Conservation (phyloP, 192 early-diverging fungal species). For the Pilobolus umbonatus region DNA sequence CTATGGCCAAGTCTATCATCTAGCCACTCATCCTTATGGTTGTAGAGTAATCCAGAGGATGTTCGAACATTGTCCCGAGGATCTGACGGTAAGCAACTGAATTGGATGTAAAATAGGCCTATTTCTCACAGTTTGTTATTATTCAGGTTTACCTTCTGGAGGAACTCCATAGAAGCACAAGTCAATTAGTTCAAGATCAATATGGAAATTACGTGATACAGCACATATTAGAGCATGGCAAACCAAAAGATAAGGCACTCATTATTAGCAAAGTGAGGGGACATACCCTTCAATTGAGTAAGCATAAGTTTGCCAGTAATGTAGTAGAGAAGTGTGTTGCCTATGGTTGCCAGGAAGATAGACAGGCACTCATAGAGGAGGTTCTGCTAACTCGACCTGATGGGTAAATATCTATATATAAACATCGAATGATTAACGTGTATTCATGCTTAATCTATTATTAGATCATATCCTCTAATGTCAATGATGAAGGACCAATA, state of each 20-base stretch:
- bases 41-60: conserved; percentile 99
- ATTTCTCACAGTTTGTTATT: neutral
- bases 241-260: conserved; percentile 78
- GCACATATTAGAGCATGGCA: conserved; percentile 94
- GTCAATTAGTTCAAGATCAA: conserved; percentile 93
- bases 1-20: conserved; percentile 90
- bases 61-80: conserved; percentile 98
- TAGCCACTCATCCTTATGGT: conserved; percentile 98
- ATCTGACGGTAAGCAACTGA: conserved; percentile 53
- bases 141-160: conserved; percentile 44
- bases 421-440: neutral
- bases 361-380: conserved; percentile 89
- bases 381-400: conserved; percentile 81
- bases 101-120: neutral
- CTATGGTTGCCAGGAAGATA: conserved; percentile 82
- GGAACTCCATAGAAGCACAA: conserved; percentile 90
- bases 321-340: conserved; percentile 99
- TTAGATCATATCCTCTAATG: conserved; percentile 74
- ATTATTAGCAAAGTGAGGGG: conserved; percentile 90
- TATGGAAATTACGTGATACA: conserved; percentile 99
- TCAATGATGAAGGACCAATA: conserved; percentile 99
- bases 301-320: conserved; percentile 99
- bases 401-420: conserved; percentile 45
- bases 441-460: neutral
- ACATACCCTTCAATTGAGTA: conserved; percentile 86